Percentiles rank a stretch among this genome's conserved stretches.
phyloP scores from a whole-genome alignment of 2,329 filamentous ascomycete species.

The Colletotrichum spaethianum region DNA sequence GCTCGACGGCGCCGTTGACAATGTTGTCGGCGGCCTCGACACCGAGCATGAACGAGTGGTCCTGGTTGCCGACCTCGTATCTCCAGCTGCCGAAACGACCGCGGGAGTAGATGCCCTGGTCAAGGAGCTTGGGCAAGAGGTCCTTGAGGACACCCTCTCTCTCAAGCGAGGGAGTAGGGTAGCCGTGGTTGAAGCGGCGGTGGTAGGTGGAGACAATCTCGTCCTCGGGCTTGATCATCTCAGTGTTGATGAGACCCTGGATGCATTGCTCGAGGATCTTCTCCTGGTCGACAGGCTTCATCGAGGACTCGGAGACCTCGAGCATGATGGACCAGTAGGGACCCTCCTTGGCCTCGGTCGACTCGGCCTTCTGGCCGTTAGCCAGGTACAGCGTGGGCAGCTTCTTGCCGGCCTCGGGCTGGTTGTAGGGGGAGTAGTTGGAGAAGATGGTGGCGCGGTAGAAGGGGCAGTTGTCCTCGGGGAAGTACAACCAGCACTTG shows the following conservation, averaged over 20 bases:
- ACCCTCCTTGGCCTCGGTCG: constrained; percentile 82
- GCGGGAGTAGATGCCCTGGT: constrained; percentile 92
- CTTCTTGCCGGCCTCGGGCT: constrained; percentile 86
- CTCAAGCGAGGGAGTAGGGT: constrained; percentile 95
- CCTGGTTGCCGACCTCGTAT: constrained; percentile 96
- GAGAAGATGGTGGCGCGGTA: constrained; percentile 99
- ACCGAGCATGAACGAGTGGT: constrained; percentile 97
- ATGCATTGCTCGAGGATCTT: constrained; percentile 93
- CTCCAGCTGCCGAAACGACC: constrained; percentile 98
- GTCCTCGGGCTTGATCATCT: constrained; percentile 91
- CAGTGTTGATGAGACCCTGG: constrained; percentile 96
- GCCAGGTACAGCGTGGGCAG: constrained; percentile 89
- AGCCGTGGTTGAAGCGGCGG: constrained; percentile 97
- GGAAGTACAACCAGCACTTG: constrained; percentile 99
- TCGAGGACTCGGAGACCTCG: constrained; percentile 93
- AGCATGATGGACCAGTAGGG: constrained; percentile 99
- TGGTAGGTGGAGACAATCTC: constrained; percentile 99
- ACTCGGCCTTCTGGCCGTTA: constrained; percentile 85
- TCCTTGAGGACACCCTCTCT: constrained; percentile 94
- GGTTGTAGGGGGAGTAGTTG: constrained; percentile 99
- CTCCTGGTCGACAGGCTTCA: constrained; percentile 93
- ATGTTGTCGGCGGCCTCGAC: constrained; percentile 95
- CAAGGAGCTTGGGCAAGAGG: constrained; percentile 92
- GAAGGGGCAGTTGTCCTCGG: constrained; percentile 98
- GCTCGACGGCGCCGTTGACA: constrained; percentile 88